These are phyloP conservation scores for Flaveria robusta DNA, from an alignment of 129 eudicot genomes.

Conservation along the genomic window DNA sequence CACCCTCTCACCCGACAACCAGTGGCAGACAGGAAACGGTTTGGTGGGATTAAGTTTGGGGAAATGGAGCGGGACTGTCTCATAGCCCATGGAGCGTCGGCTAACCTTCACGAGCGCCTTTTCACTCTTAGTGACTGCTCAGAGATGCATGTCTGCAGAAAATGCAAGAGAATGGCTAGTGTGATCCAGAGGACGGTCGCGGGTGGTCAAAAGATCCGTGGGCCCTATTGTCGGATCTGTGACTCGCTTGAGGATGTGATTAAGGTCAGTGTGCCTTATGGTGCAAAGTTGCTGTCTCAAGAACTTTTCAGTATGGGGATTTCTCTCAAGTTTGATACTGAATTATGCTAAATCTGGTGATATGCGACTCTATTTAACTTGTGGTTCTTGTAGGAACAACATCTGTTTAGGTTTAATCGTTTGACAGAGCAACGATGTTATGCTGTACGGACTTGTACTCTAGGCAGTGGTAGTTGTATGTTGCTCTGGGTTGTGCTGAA, in stretches of 20 bases:
- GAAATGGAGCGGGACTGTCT: constrained; percentile 89
- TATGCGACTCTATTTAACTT: constrained; percentile 6
- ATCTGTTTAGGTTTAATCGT: background rate
- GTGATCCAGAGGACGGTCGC: constrained; percentile 65
- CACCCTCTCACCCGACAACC: constrained; percentile 95
- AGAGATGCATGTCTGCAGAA: constrained; percentile 74
- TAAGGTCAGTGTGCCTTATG: constrained; percentile 76
- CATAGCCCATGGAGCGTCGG: constrained; percentile 86
- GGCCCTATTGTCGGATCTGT: constrained; percentile 80
- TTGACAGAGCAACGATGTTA: background rate
- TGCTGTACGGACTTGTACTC: constrained; percentile 16
- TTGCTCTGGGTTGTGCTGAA: constrained; percentile 29
- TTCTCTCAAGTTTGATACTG: constrained; percentile 72
- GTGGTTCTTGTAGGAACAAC: constrained; percentile 13
- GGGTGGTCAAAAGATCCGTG: constrained; percentile 73
- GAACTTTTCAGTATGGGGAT: constrained; percentile 95
- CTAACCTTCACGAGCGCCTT: constrained; percentile 79
- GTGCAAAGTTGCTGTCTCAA: constrained; percentile 78
- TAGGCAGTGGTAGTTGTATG: constrained; percentile 18
- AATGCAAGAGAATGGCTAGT: constrained; percentile 65
- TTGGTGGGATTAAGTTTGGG: constrained; percentile 86
- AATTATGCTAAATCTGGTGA: constrained; percentile 44
- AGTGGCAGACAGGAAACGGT: constrained; percentile 84
- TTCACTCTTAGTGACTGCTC: constrained; percentile 84
- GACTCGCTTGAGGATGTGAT: constrained; percentile 69